These are phyloP conservation scores for Coprinopsis strossmayeri DNA, from an alignment of 768 basidiomycete species.

Conservation along the genomic window DNA sequence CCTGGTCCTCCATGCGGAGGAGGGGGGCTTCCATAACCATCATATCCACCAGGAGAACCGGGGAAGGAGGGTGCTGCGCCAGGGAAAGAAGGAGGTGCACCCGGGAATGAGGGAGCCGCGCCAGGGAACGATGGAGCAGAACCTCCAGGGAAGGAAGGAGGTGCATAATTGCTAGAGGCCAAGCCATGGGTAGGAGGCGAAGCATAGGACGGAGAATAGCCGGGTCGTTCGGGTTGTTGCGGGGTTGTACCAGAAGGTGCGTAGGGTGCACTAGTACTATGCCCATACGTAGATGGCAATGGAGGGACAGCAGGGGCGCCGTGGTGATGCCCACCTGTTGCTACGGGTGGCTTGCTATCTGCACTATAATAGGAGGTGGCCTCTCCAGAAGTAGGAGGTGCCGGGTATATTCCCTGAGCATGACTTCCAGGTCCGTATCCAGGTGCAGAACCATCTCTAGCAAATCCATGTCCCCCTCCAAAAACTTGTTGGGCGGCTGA, in stretches of 20 bases:
- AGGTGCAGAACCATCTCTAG: background rate
- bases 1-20: constrained; percentile 17
- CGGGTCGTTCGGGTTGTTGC: constrained; percentile 15
- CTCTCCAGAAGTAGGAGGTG: constrained; percentile 5
- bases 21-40: constrained; percentile 18
- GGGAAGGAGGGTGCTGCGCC: constrained; percentile 21
- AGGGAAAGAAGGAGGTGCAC: constrained; percentile 23
- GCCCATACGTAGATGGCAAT: constrained; percentile 14
- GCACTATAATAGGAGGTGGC: background rate
- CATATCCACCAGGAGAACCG: constrained; percentile 15
- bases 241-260: constrained; percentile 9
- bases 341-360: background rate
- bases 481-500: constrained; percentile 27
- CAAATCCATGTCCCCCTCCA: background rate
- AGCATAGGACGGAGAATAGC: constrained; percentile 29
- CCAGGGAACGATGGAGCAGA: constrained; percentile 16
- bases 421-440: background rate
- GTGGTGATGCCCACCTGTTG: constrained; percentile 7
- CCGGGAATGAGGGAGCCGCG: constrained; percentile 7
- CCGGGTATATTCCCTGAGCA: too few relatives aligned
- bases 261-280: constrained; percentile 3
- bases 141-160: constrained; percentile 13
- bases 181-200: constrained; percentile 18
- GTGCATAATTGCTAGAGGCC: constrained; percentile 8
- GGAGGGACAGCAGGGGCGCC: constrained; percentile 16